phyloP scores from a whole-genome alignment of 1,284 basidiomycete genomes.

The Trametes pubescens region DNA sequence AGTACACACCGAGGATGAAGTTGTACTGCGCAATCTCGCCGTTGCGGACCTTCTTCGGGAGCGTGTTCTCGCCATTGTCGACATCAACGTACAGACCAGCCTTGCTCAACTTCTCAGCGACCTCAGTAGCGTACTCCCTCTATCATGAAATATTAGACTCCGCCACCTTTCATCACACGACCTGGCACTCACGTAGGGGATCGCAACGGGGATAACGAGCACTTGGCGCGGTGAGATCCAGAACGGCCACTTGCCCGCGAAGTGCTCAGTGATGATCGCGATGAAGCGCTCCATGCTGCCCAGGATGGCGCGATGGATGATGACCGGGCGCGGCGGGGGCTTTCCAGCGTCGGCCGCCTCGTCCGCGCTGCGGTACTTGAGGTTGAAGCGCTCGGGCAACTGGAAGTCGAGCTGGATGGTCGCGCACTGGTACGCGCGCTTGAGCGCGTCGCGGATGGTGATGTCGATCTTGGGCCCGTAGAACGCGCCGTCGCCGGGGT shows the following conservation, averaged over 20 bases:
- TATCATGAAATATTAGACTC: slow-evolving; percentile 44
- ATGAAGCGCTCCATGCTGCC: slow-evolving; percentile 97
- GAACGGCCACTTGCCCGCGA: slow-evolving; percentile 99
- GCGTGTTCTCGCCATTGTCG: slow-evolving; percentile 92
- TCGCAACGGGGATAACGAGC: slow-evolving; percentile 93
- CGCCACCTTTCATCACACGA: not conserved
- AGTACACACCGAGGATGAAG: slow-evolving; percentile 89
- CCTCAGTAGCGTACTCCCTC: slow-evolving; percentile 91
- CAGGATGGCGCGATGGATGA: slow-evolving; percentile 98
- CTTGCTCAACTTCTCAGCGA: slow-evolving; percentile 73
- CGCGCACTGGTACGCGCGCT: slow-evolving; percentile 96
- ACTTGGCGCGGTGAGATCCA: slow-evolving; percentile 98
- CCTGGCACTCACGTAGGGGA: slow-evolving; percentile 73
- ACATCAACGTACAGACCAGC: slow-evolving; percentile 90
- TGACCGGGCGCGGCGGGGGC: slow-evolving; percentile 85
- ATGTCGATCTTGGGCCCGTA: slow-evolving; percentile 99
- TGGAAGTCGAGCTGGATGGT: slow-evolving; percentile 99
- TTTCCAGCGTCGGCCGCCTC: slow-evolving; percentile 61
- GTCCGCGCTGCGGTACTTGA: slow-evolving; percentile 88
- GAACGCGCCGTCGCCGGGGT: slow-evolving; percentile 97
- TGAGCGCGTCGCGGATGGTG: slow-evolving; percentile 93
- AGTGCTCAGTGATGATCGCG: slow-evolving; percentile 97
- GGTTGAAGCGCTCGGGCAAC: slow-evolving; percentile 96
- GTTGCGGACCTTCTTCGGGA: slow-evolving; percentile 96
- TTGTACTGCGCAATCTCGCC: slow-evolving; percentile 96